Evolutionary conservation across 176 grass and related monocot species (phyloP).

Genomic region (Carex littledalei): DNA sequence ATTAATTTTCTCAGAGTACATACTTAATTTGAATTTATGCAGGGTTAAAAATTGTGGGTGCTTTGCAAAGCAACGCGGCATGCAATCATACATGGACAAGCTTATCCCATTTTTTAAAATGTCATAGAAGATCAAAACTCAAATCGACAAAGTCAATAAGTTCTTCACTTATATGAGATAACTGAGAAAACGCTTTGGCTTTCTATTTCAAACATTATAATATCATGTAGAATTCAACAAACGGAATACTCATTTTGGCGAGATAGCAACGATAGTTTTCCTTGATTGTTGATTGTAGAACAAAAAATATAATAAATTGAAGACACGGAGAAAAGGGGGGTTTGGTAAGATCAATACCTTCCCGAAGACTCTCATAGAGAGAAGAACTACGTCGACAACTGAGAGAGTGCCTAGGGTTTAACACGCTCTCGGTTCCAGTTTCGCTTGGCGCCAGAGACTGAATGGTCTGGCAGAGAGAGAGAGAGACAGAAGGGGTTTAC

Average conservation of each 20-base stretch:
- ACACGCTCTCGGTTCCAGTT: neutral
- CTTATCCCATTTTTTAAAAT: neutral
- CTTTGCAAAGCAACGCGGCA: neutral
- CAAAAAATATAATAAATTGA: neutral
- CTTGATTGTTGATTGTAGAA: neutral
- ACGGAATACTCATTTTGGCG: neutral
- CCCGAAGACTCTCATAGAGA: conserved; percentile 3
- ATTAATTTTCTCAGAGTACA: neutral
- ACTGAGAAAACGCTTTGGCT: neutral
- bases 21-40: neutral
- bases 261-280: neutral
- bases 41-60: neutral
- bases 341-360: neutral
- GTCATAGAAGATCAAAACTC: neutral
- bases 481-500: neutral
- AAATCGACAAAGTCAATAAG: neutral
- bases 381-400: neutral
- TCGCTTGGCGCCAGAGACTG: neutral
- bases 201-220: neutral
- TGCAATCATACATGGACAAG: too few relatives aligned
- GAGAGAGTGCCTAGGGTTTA: neutral
- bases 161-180: neutral
- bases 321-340: neutral
- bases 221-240: neutral
- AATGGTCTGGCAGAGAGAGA: neutral